Evolutionary conservation across 169 alveolate species (phyloP).

Genomic region (Cryptosporidium meleagridis): DNA sequence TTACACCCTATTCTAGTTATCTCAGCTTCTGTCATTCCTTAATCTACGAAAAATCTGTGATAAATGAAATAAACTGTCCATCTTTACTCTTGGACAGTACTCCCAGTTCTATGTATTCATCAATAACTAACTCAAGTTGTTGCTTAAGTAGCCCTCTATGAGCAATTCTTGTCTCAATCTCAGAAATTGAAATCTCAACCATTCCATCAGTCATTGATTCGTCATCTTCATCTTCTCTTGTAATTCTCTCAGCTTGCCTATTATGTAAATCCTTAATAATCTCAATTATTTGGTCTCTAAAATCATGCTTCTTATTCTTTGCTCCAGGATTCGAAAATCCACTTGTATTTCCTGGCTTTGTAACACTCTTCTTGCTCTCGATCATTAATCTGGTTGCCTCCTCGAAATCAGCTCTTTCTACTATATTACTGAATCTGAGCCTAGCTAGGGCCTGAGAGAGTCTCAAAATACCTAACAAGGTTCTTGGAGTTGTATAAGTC

Average conservation of each 20-base stretch:
- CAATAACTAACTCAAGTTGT: constrained; percentile 77
- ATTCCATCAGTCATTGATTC: constrained; percentile 75
- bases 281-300: constrained; percentile 84
- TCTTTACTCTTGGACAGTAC: constrained; percentile 79
- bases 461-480: constrained; percentile 94
- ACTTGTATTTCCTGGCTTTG: constrained; percentile 77
- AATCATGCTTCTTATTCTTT: constrained; percentile 76
- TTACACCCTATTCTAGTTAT: not conserved
- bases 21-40: not conserved
- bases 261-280: constrained; percentile 81
- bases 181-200: constrained; percentile 78
- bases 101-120: constrained; percentile 83
- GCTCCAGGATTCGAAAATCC: constrained; percentile 76
- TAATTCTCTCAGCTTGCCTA: constrained; percentile 84
- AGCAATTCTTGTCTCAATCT: constrained; percentile 33
- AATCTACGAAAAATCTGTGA: constrained; percentile 27
- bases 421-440: constrained; percentile 90
- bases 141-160: constrained; percentile 61
- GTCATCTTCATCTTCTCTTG: constrained; percentile 81
- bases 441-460: constrained; percentile 95
- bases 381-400: constrained; percentile 95
- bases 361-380: constrained; percentile 87
- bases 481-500: constrained; percentile 96
- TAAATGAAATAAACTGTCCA: constrained; percentile 72
- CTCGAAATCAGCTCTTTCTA: constrained; percentile 92